Evolutionary conservation across 192 early-diverging fungal genomes (phyloP).

Genomic region (Entomortierella beljakovae): DNA sequence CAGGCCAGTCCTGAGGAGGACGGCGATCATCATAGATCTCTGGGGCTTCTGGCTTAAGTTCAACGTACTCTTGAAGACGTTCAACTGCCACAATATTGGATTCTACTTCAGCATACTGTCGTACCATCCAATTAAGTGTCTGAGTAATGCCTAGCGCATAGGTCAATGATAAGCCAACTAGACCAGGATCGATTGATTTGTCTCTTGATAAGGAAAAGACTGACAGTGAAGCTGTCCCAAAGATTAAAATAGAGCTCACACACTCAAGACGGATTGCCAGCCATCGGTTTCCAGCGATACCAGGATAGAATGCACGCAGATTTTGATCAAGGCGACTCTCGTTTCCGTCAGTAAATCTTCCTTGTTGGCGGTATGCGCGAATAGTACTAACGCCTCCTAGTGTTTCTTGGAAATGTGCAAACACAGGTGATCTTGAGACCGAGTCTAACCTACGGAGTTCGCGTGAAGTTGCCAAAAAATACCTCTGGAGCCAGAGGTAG

Average conservation of each 20-base stretch:
- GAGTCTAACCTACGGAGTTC: slow-evolving; percentile 92
- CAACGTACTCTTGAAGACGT: slow-evolving; percentile 82
- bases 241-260: slow-evolving; percentile 68
- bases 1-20: slow-evolving; percentile 73
- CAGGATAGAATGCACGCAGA: slow-evolving; percentile 82
- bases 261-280: slow-evolving; percentile 79
- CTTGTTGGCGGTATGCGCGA: slow-evolving; percentile 79
- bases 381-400: slow-evolving; percentile 76
- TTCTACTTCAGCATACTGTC: slow-evolving; percentile 81
- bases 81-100: slow-evolving; percentile 88
- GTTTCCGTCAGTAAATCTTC: slow-evolving; percentile 70
- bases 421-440: slow-evolving; percentile 80
- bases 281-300: slow-evolving; percentile 87
- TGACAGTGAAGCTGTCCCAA: slow-evolving; percentile 71
- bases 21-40: slow-evolving; percentile 60
- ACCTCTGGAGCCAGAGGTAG: slow-evolving; percentile 69
- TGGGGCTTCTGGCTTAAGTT: slow-evolving; percentile 80
- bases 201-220: slow-evolving; percentile 68
- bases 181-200: slow-evolving; percentile 58
- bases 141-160: slow-evolving; percentile 84
- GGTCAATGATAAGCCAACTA: slow-evolving; percentile 85
- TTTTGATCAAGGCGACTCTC: slow-evolving; percentile 71
- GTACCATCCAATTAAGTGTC: slow-evolving; percentile 79
- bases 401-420: slow-evolving; percentile 71
- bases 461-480: slow-evolving; percentile 81